A percentile compares a stretch with the other conserved stretches of the same genome.
Evolutionary conservation across 441 rosid species (phyloP).

Genomic region (Erodium texanum): DNA sequence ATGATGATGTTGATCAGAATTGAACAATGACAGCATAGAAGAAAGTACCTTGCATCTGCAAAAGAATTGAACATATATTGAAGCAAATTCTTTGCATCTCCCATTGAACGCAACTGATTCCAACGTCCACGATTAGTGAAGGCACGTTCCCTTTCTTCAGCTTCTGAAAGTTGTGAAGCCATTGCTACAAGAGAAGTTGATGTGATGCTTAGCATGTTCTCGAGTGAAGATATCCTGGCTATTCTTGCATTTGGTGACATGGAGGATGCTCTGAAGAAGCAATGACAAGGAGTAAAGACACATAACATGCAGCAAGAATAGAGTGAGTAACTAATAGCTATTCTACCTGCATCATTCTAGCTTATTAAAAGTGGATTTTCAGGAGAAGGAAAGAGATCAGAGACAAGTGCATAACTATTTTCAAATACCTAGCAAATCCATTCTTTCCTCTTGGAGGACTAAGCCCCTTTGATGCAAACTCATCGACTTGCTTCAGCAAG

Average conservation of each 20-base stretch:
- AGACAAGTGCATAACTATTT: not conserved
- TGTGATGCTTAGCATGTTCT: constrained; percentile 84
- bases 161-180: constrained; percentile 99
- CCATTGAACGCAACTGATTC: constrained; percentile 97
- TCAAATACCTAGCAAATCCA: constrained; percentile 72
- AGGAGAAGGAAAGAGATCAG: not conserved
- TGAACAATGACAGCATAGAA: not conserved
- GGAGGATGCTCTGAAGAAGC: constrained; percentile 67
- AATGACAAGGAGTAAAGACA: constrained; percentile 11
- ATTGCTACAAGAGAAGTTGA: constrained; percentile 88
- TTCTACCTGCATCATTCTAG: no score
- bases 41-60: constrained; percentile 68
- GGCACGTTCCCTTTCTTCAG: constrained; percentile 88
- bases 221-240: constrained; percentile 81
- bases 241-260: constrained; percentile 86
- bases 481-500: constrained; percentile 81
- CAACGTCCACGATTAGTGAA: constrained; percentile 89
- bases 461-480: constrained; percentile 76
- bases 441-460: constrained; percentile 95
- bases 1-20: no score
- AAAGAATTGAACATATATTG: constrained; percentile 89
- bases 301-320: no score
- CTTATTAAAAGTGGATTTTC: no score
- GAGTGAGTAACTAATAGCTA: no score
- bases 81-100: constrained; percentile 91